phyloP scores from a whole-genome alignment of 352 stramenopile genomes.

The Halophytophthora polymorphica region DNA sequence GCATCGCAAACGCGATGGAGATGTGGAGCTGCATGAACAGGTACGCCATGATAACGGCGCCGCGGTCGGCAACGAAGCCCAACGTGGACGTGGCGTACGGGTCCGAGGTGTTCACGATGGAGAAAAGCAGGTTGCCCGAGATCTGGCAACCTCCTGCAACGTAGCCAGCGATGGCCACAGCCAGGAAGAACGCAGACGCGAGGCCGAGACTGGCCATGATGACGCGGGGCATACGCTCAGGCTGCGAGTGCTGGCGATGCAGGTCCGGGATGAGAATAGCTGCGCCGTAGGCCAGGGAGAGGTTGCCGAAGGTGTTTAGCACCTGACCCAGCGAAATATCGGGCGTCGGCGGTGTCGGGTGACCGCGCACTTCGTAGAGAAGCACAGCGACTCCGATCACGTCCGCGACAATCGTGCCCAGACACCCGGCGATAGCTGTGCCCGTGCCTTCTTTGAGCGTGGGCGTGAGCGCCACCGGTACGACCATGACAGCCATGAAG shows the following conservation, averaged over 20 bases:
- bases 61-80: conserved; percentile 10
- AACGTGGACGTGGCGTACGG: conserved; percentile 6
- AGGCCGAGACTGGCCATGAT: conserved; percentile 19
- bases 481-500: conserved; percentile 6
- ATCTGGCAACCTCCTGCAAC: conserved; percentile 22
- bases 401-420: conserved; percentile 12
- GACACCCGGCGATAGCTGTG: conserved; percentile 5
- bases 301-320: conserved; percentile 11
- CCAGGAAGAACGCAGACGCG: conserved; percentile 22
- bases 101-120: conserved; percentile 7
- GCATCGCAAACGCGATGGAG: conserved; percentile 26
- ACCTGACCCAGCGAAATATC: conserved; percentile 5
- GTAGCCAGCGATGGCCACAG: conserved; percentile 20
- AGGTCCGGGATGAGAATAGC: conserved; percentile 8
- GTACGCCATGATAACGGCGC: conserved; percentile 13
- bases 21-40: conserved; percentile 21
- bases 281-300: conserved; percentile 8
- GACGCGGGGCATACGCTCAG: conserved; percentile 25
- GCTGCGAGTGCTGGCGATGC: conserved; percentile 21
- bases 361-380: conserved; percentile 8
- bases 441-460: conserved; percentile 9
- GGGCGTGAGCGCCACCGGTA: conserved; percentile 7
- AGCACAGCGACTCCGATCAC: conserved; percentile 5
- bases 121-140: conserved; percentile 12
- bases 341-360: conserved; percentile 5